Percentiles rank a stretch among this genome's conserved stretches.
Conservation (phyloP, 2,329 filamentous ascomycete genomes). For the Xylariomycetidae sp. region DNA sequence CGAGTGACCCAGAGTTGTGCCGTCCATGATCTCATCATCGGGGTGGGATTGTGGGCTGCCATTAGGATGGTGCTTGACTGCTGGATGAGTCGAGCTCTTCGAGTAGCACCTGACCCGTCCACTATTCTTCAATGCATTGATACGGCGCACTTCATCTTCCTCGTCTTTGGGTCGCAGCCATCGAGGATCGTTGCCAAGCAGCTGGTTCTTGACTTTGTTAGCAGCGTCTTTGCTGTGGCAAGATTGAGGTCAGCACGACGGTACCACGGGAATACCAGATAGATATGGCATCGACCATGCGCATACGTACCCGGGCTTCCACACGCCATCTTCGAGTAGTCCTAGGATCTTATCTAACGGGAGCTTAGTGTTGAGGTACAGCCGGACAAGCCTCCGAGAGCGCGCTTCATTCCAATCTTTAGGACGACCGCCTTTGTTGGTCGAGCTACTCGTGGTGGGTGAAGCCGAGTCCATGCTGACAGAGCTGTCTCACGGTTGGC, state of each 20-base stretch:
- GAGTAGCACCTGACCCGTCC: conserved; percentile 23
- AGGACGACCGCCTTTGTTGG: conserved; percentile 40
- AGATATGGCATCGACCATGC: no score
- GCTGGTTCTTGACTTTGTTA: conserved; percentile 50
- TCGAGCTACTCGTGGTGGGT: conserved; percentile 21
- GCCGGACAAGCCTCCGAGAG: conserved; percentile 46
- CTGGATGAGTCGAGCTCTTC: conserved; percentile 21
- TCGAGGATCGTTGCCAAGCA: conserved; percentile 53
- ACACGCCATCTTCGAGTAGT: conserved; percentile 39
- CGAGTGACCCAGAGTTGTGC: conserved; percentile 17
- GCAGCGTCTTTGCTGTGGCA: conserved; percentile 46
- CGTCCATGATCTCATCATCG: conserved; percentile 15
- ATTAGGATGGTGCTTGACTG: conserved; percentile 15
- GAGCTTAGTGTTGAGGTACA: conserved; percentile 52
- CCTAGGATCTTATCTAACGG: conserved; percentile 42
- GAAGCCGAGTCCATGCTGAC: conserved; percentile 21
- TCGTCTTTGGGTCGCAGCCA: conserved; percentile 48
- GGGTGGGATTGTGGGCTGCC: no score
- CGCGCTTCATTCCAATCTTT: conserved; percentile 49
- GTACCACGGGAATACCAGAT: no score
- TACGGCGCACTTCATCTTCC: conserved; percentile 45
- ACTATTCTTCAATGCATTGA: conserved; percentile 32
- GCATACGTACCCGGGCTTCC: conserved; percentile 38
- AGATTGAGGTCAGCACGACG: conserved; percentile 8
- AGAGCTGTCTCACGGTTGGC: no score